phyloP scores from a whole-genome alignment of 2,329 filamentous ascomycete genomes.

The Elsinoe arachidis region DNA sequence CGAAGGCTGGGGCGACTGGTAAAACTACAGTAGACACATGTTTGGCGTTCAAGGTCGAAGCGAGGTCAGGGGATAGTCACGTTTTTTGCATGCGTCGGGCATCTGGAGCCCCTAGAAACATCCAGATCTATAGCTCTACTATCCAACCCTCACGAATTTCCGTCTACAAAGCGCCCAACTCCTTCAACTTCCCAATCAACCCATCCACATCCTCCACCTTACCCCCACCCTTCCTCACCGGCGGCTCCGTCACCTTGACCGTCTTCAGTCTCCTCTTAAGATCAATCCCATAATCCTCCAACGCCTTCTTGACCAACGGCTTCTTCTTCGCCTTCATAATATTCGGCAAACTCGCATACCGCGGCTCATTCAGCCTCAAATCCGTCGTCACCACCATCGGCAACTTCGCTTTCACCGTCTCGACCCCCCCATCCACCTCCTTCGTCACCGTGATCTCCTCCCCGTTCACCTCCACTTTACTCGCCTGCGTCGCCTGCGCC shows the following conservation, averaged over 20 bases:
- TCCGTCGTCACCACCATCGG: conserved; percentile 95
- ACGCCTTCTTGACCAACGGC: conserved; percentile 82
- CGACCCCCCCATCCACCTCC: conserved; percentile 91
- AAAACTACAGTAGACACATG: conserved; percentile 10
- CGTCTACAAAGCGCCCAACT: conserved; percentile 74
- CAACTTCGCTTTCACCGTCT: conserved; percentile 77
- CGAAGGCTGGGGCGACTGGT: conserved; percentile 50
- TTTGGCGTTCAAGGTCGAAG: conserved; percentile 10
- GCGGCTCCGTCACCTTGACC: conserved; percentile 81
- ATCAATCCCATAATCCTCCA: conserved; percentile 74
- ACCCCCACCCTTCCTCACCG: conserved; percentile 78
- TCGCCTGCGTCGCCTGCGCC: conserved; percentile 91
- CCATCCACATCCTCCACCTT: conserved; percentile 97
- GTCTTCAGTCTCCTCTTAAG: conserved; percentile 72
- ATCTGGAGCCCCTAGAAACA: neutral
- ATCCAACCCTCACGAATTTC: neutral
- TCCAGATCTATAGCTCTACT: conserved; percentile 7
- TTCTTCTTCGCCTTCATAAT: conserved; percentile 99
- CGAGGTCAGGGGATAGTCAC: conserved; percentile 10
- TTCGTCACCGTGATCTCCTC: conserved; percentile 69
- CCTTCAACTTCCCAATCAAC: conserved; percentile 89
- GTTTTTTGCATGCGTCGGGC: neutral
- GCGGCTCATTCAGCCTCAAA: conserved; percentile 84
- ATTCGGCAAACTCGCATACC: conserved; percentile 91
- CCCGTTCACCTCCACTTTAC: conserved; percentile 66